phyloP scores from a whole-genome alignment of 2,329 filamentous ascomycete species.

The Ilyonectria mors-panacis region DNA sequence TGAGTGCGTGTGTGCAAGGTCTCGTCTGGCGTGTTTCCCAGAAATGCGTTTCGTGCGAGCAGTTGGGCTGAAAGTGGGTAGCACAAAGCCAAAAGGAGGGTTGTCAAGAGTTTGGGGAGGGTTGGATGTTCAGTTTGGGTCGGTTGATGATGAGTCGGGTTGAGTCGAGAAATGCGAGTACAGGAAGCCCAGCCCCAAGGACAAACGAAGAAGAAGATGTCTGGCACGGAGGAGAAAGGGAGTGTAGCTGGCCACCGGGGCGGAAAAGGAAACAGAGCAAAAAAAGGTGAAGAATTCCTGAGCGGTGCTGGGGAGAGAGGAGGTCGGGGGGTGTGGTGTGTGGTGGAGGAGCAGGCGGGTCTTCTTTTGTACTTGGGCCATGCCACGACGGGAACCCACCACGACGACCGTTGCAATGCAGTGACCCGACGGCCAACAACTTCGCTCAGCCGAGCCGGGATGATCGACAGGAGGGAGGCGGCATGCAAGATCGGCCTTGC shows the following conservation, averaged over 20 bases:
- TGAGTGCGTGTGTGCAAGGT: neutral
- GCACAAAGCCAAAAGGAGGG: constrained; percentile 2
- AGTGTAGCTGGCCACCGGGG: constrained; percentile 28
- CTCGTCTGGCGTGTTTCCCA: constrained; percentile 3
- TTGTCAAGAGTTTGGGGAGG: neutral
- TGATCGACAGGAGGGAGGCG: constrained; percentile 26
- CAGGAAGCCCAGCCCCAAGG: constrained; percentile 20
- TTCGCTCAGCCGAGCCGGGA: constrained; percentile 5
- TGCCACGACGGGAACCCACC: neutral
- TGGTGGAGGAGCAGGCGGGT: constrained; percentile 33
- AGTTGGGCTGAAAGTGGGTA: neutral
- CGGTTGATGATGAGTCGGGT: neutral
- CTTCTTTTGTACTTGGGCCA: constrained; percentile 41
- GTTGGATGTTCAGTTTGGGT: neutral
- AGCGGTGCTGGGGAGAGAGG: constrained; percentile 40
- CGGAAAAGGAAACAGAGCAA: constrained; percentile 33
- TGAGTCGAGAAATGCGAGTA: neutral
- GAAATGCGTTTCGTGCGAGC: neutral
- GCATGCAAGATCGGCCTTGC: constrained; percentile 30
- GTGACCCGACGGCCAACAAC: constrained; percentile 10
- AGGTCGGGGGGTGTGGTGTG: constrained; percentile 10
- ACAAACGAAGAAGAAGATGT: constrained; percentile 13
- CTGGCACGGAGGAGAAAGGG: constrained; percentile 18
- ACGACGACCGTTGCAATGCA: neutral
- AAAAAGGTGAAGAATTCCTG: constrained; percentile 43